Conservation (phyloP, 2,329 filamentous ascomycete species). For the Fusarium armeniacum region DNA sequence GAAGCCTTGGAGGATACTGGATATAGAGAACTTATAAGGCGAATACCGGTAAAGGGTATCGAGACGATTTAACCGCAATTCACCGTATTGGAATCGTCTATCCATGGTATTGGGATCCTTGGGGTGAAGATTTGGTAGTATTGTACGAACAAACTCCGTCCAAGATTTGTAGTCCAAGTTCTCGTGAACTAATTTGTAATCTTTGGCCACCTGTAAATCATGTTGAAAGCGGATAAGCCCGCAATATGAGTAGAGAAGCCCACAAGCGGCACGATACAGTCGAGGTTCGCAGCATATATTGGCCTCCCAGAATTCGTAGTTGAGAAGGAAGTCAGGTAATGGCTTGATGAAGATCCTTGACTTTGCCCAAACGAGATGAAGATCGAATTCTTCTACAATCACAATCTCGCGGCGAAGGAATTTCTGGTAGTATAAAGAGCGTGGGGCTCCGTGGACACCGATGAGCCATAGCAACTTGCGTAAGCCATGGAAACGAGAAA, state of each 20-base stretch:
- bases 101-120: conserved; percentile 1
- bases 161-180: neutral
- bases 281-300: conserved; percentile 1
- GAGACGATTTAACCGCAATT: neutral
- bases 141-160: neutral
- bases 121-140: conserved; percentile 3
- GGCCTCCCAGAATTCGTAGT: conserved; percentile 13
- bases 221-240: conserved; percentile 5
- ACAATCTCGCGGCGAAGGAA: conserved; percentile 1
- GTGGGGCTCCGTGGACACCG: conserved; percentile 6
- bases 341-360: conserved; percentile 2
- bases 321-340: conserved; percentile 1
- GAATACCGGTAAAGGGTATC: conserved; percentile 14
- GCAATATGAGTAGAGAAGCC: conserved; percentile 8
- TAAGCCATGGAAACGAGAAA: conserved; percentile 12
- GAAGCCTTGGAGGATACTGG: conserved; percentile 8
- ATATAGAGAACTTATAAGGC: conserved; percentile 8
- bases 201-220: conserved; percentile 1
- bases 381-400: conserved; percentile 4
- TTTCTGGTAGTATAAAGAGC: conserved; percentile 6
- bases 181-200: neutral
- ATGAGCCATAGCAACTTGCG: conserved; percentile 2
- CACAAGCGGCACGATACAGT: conserved; percentile 2
- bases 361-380: conserved; percentile 14
- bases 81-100: conserved; percentile 1